Conservation (phyloP, 1,284 basidiomycete species). For the Cutaneotrichosporon sp. region DNA sequence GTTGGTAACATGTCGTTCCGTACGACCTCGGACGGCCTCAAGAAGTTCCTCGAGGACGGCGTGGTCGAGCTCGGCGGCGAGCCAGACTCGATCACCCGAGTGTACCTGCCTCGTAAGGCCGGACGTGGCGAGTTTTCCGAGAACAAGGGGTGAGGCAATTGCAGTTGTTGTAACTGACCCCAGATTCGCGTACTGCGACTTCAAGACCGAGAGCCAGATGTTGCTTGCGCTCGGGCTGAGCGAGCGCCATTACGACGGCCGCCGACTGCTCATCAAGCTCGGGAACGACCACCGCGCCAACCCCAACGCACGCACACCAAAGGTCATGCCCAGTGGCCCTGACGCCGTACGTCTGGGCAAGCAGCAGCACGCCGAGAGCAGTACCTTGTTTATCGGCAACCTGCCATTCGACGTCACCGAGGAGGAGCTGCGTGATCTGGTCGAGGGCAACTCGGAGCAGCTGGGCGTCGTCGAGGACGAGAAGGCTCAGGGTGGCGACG, state of each 20-base stretch:
- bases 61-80: conserved; percentile 47
- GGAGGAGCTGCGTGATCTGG: conserved; percentile 56
- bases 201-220: conserved; percentile 70
- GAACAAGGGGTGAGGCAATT: conserved; percentile 51
- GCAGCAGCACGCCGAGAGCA: conserved; percentile 43
- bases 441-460: conserved; percentile 37
- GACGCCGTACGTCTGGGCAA: conserved; percentile 27
- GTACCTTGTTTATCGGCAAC: conserved; percentile 44
- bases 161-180: neutral
- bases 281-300: conserved; percentile 61
- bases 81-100: conserved; percentile 48
- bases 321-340: conserved; percentile 49
- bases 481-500: conserved; percentile 19
- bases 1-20: conserved; percentile 92
- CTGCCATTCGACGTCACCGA: conserved; percentile 70
- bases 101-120: conserved; percentile 53
- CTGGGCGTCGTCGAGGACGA: conserved; percentile 54
- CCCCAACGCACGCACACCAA: conserved; percentile 45
- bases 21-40: conserved; percentile 68
- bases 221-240: conserved; percentile 68
- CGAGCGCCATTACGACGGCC: conserved; percentile 75
- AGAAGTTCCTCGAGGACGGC: conserved; percentile 64
- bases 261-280: conserved; percentile 87
- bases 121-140: conserved; percentile 46
- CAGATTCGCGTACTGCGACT: conserved; percentile 96